phyloP scores from a whole-genome alignment of 345 rosid species.

The Hibiscus tridactylites region DNA sequence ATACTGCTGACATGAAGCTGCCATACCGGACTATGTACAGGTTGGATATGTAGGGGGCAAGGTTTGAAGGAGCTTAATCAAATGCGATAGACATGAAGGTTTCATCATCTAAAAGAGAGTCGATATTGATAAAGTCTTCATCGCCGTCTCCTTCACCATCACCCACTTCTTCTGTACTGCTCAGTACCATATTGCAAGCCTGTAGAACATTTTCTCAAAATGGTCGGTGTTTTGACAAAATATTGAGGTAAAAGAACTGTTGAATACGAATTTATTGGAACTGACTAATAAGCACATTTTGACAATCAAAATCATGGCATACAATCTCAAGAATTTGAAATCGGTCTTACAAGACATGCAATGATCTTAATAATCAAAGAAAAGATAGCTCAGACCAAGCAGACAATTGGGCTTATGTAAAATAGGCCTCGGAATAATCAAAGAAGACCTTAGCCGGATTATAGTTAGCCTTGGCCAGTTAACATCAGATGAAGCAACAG shows the following conservation, averaged over 20 bases:
- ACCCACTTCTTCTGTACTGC: slow-evolving; percentile 26
- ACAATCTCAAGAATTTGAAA: neutral
- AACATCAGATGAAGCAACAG: neutral
- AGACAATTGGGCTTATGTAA: no score
- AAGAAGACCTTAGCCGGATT: neutral
- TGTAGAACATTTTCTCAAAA: slow-evolving; percentile 8
- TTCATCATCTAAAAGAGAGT: no score
- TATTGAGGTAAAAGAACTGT: neutral
- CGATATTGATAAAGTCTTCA: no score
- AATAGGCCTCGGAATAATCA: no score
- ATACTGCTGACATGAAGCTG: neutral
- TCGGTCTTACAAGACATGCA: neutral
- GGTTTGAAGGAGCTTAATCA: slow-evolving; percentile 1
- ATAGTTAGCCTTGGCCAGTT: neutral
- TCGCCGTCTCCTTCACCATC: slow-evolving; percentile 19
- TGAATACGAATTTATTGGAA: neutral
- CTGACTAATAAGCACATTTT: neutral
- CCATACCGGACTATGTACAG: slow-evolving; percentile 17
- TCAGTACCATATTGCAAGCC: slow-evolving; percentile 32
- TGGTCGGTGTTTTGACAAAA: neutral
- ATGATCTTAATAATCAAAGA: neutral
- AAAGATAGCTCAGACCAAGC: no score
- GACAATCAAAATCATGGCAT: neutral
- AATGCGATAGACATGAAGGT: no score
- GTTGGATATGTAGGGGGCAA: neutral